These are phyloP conservation scores for Clonostachys rhizophaga DNA, from an alignment of 2,329 filamentous ascomycete species.

Conservation along the genomic window DNA sequence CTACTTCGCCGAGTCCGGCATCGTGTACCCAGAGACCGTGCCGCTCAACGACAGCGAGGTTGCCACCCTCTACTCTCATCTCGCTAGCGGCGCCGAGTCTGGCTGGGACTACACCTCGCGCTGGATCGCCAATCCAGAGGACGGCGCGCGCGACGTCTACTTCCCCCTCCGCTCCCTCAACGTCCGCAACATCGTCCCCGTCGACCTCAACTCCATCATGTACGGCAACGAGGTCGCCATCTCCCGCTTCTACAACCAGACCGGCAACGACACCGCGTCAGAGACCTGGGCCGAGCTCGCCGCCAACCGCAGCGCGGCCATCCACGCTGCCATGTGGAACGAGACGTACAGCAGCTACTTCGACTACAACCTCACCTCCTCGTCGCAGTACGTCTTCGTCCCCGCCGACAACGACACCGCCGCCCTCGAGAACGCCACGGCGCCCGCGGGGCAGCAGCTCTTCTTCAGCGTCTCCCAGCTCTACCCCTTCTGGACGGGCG, in stretches of 20 bases:
- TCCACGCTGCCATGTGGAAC: slow-evolving; percentile 63
- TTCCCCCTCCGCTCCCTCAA: slow-evolving; percentile 64
- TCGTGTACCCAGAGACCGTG: slow-evolving; percentile 48
- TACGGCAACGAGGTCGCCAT: slow-evolving; percentile 62
- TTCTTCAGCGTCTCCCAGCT: slow-evolving; percentile 56
- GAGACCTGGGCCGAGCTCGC: slow-evolving; percentile 44
- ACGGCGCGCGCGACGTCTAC: slow-evolving; percentile 54
- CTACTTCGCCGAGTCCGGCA: slow-evolving; percentile 46
- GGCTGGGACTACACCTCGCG: slow-evolving; percentile 61
- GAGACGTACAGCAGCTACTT: slow-evolving; percentile 59
- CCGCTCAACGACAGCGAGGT: slow-evolving; percentile 47
- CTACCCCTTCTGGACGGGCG: slow-evolving; percentile 67
- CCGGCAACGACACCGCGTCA: slow-evolving; percentile 45
- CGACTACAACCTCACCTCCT: slow-evolving; percentile 62
- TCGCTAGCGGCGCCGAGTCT: slow-evolving; percentile 61
- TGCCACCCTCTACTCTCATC: slow-evolving; percentile 51
- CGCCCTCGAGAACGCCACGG: slow-evolving; percentile 22
- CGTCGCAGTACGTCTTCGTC: slow-evolving; percentile 49
- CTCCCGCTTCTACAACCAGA: slow-evolving; percentile 43
- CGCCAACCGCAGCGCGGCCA: slow-evolving; percentile 50
- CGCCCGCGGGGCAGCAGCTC: slow-evolving; percentile 51
- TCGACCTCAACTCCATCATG: slow-evolving; percentile 65
- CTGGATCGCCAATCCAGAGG: slow-evolving; percentile 51
- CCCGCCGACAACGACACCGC: slow-evolving; percentile 37
- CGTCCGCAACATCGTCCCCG: slow-evolving; percentile 50